Percentiles rank a stretch among this genome's conserved stretches.
Conservation (phyloP, 2,329 filamentous ascomycete genomes). For the Tetracladium maxilliforme region DNA sequence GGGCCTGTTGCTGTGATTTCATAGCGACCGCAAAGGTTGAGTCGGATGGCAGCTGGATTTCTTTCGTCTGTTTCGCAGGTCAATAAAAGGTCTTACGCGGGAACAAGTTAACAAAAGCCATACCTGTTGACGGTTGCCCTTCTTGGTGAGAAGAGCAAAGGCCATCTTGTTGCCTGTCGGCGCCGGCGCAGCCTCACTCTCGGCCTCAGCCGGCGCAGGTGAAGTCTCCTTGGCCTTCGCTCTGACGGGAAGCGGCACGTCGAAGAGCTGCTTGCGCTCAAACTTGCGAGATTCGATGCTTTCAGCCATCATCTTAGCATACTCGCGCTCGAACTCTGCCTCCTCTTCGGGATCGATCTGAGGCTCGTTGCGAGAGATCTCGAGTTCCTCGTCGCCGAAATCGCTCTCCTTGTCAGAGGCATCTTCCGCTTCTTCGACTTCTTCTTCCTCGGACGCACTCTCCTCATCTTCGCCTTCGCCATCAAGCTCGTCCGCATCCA, state of each 20-base stretch:
- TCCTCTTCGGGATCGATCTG: constrained; percentile 86
- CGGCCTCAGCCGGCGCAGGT: constrained; percentile 21
- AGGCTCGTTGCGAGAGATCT: constrained; percentile 84
- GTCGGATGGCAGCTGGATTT: constrained; percentile 78
- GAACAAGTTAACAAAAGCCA: constrained; percentile 7
- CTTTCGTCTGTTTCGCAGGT: constrained; percentile 54
- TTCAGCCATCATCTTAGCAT: constrained; percentile 96
- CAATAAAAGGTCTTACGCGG: constrained; percentile 1
- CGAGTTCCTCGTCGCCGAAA: constrained; percentile 64
- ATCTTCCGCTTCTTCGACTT: constrained; percentile 44
- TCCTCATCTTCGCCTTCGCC: constrained; percentile 46
- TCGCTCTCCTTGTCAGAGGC: constrained; percentile 18
- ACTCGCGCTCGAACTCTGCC: constrained; percentile 94
- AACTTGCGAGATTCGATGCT: constrained; percentile 92
- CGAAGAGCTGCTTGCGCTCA: constrained; percentile 86
- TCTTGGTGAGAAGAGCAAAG: constrained; percentile 90
- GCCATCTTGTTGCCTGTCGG: constrained; percentile 60
- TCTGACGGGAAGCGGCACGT: constrained; percentile 92
- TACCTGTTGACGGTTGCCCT: constrained; percentile 88
- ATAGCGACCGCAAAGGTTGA: constrained; percentile 93
- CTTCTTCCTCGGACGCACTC: constrained; percentile 32
- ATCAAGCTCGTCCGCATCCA: constrained; percentile 46
- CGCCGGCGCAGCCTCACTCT: constrained; percentile 15
- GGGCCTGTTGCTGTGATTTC: constrained; percentile 88
- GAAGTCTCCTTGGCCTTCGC: constrained; percentile 44